Percentiles rank a stretch among this genome's conserved stretches.
Conservation (phyloP, 75 land plant species). For the Larix kaempferi region DNA sequence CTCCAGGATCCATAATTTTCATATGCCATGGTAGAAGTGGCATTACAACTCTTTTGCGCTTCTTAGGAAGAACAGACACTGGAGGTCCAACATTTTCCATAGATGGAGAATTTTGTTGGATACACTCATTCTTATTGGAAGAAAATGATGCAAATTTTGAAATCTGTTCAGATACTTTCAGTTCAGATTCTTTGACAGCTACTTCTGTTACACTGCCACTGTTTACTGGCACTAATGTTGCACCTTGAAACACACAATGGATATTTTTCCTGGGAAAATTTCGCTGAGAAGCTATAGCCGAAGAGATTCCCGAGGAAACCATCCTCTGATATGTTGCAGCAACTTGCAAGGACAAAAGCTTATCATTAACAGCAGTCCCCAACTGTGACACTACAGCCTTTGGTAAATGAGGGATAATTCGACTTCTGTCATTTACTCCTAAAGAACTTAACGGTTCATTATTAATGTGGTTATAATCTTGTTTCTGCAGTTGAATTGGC, state of each 20-base stretch:
- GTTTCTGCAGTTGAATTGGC: not conserved
- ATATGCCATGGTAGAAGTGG: too few relatives aligned
- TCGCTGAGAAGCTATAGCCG: not conserved
- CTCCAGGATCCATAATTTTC: not conserved
- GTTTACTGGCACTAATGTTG: not conserved
- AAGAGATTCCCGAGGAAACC: not conserved
- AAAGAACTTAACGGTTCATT: not conserved
- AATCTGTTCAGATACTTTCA: not conserved
- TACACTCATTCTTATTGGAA: not conserved
- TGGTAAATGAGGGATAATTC: not conserved
- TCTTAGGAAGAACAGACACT: not conserved
- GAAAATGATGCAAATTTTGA: not conserved
- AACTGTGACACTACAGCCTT: not conserved
- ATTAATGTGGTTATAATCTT: not conserved
- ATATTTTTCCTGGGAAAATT: not conserved
- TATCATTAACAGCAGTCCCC: not conserved
- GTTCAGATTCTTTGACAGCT: not conserved
- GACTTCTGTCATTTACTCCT: not conserved
- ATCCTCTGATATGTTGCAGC: not conserved
- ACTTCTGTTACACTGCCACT: not conserved
- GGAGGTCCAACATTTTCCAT: not conserved
- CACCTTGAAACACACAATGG: not conserved
- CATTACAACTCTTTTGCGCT: not conserved
- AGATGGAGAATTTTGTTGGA: slow-evolving; percentile 2
- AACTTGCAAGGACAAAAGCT: not conserved